Evolutionary conservation across 2,329 filamentous ascomycete species (phyloP).

Genomic region (Pestalotiopsis fici): DNA sequence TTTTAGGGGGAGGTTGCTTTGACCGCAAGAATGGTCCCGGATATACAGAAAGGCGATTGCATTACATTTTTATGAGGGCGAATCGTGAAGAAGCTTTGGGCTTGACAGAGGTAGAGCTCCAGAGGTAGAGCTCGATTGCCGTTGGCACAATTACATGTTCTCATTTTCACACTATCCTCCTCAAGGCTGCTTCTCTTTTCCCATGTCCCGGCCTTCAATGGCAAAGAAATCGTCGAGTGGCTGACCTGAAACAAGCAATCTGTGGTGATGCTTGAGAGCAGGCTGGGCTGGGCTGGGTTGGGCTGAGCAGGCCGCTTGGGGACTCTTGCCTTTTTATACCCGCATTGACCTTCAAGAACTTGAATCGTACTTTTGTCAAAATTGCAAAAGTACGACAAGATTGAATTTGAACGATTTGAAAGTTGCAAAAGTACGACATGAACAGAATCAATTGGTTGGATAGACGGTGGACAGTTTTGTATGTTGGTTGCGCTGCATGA

Average conservation of each 20-base stretch:
- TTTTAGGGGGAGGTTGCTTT: not conserved
- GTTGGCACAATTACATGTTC: not conserved
- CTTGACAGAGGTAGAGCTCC: not conserved
- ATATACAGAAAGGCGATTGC: not conserved
- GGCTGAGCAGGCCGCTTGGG: not conserved
- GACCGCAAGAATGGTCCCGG: not conserved
- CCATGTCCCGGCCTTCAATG: not conserved
- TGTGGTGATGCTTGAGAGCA: not conserved
- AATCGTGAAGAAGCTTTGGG: not conserved
- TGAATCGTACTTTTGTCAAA: not conserved
- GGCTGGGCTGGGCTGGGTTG: no score
- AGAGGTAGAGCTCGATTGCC: not conserved
- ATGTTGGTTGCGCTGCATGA: not conserved
- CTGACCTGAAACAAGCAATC: not conserved
- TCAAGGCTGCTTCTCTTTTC: not conserved
- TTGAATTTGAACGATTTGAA: not conserved
- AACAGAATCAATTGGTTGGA: not conserved
- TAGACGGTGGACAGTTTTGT: not conserved
- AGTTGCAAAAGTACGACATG: not conserved
- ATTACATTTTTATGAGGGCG: not conserved
- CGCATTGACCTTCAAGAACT: not conserved
- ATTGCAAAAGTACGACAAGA: not conserved
- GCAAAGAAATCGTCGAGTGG: not conserved
- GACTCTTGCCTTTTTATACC: not conserved
- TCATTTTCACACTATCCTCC: not conserved